Base-by-base conservation (phyloP, 2,329 filamentous ascomycete genomes). In the Sporothrix humicola region DNA sequence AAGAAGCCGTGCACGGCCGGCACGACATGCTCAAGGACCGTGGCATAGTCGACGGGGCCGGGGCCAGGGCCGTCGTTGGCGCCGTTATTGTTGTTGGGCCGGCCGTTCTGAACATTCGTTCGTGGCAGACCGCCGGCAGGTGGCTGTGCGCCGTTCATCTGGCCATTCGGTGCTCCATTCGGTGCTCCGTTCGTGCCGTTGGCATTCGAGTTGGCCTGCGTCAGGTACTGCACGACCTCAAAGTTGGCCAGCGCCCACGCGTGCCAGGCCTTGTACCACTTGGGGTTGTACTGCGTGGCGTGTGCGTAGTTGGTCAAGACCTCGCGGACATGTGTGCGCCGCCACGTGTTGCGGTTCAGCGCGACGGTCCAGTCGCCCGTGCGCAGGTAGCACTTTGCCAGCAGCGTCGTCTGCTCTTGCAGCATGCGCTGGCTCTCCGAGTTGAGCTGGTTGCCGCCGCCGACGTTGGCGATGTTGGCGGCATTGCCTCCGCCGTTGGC, bases 261-360 rank as follows among this genome's bases (percentile, higher is more conserved):
- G 82, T 99, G 96, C 96, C 96, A 99, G 8, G 97, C 96, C 83
- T 99, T 99, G 85, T 99, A 99, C 90, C 95, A 99, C 75, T 92
- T 91, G 48, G 94, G 92, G 80, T 99, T 97, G 83, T 97, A 98
- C 74, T 93, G 91, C 1, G 96, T 99, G 1, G 97, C 97, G 74
- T 95, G 92, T 20, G 91, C 91, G 81, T 98, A 99, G 1, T 96
- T 94, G n/a, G 90, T 88, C 31, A 99, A 85, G 73, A 99, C 94
- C 71, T 98, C 95, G 70, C 93, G 89, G 3, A 97, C 93, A 77
- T 93, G 91, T 9, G 93, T 92, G 76, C 93, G 90, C 76, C 93
- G 91, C 97, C 96, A 99, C 77, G 96, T 92, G 71, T 94, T 92
- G 79, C 92, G 92, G 80, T 97, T 92, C 72, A 97, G 83, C 17